Percentiles rank a stretch among this genome's conserved stretches.
These are phyloP conservation scores for Hypoxylon sp. DNA, from an alignment of 2,329 filamentous ascomycete genomes.

Conservation along the genomic window DNA sequence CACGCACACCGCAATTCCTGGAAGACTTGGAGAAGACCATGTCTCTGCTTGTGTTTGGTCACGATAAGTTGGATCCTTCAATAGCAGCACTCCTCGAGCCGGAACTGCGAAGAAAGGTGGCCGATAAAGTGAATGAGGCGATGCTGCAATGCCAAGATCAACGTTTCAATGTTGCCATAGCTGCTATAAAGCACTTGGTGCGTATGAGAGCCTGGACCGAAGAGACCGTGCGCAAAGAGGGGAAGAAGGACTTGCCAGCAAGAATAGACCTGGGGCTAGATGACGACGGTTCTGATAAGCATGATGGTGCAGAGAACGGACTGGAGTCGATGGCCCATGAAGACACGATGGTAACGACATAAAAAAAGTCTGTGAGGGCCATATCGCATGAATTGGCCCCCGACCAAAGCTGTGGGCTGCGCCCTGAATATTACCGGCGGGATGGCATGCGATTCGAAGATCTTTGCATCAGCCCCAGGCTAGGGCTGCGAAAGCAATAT, in stretches of 20 bases:
- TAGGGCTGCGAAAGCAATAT: neutral
- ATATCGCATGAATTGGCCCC: no score
- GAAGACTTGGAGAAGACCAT: constrained; percentile 92
- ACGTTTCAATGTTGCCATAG: constrained; percentile 83
- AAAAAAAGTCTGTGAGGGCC: constrained; percentile 31
- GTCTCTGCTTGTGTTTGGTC: constrained; percentile 87
- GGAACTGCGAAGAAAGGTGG: constrained; percentile 83
- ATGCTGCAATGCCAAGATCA: constrained; percentile 80
- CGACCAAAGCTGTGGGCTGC: no score
- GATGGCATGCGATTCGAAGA: neutral
- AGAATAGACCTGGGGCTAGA: constrained; percentile 56
- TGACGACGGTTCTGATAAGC: constrained; percentile 44
- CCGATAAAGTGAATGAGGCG: constrained; percentile 87
- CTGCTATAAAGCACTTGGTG: constrained; percentile 84
- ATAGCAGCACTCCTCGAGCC: constrained; percentile 83
- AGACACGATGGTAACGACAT: constrained; percentile 60
- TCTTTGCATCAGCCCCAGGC: neutral
- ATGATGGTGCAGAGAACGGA: constrained; percentile 54
- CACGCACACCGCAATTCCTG: constrained; percentile 83
- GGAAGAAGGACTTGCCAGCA: constrained; percentile 56
- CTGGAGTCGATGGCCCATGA: constrained; percentile 53
- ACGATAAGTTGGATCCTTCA: constrained; percentile 81
- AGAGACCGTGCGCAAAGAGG: constrained; percentile 62
- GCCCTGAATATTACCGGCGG: no score
- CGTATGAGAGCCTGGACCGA: constrained; percentile 90